Base-by-base conservation (phyloP, 345 rosid species). In the Populus tremula region DNA sequence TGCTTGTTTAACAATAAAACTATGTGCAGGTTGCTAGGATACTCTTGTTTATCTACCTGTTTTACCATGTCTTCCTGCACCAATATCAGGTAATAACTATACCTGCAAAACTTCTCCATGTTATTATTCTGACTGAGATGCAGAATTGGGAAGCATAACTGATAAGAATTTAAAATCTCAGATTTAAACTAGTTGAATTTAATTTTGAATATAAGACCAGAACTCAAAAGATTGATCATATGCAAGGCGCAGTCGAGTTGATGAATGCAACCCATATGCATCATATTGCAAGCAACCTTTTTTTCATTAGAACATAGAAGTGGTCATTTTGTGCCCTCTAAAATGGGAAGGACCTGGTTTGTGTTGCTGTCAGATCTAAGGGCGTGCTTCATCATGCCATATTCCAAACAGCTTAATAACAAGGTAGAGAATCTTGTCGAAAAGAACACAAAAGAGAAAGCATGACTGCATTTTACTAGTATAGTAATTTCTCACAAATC, bases 11-110 rank as follows among this genome's bases (percentile, higher is more conserved):
- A 17, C 54, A 47, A 27, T 71, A n/a, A 72, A 5, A 25, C n/a
- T 23, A 25, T 20, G 47, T 82, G 90, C 90, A 94, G 98, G 79
- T 86, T 75, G 94, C 98, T 70, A 89, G 98, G 85, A 78, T 94
- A 56, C 71, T 94, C 78, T 77, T 94, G 78, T 94, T 93, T 61
- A 76, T 80, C 18, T 93, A 93, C 90, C 77, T 94, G 84, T 93
- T 93, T 81, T 85, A 90, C 88, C 98, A 93, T 66, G 87, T 94
- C 72, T 86, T 86, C 83, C 71, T 82, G 80, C 90, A 91, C 81
- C 89, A 87, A 71, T 79, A 86, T 82, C 97, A 93, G 97, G 98
- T 94, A 87, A 83, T 53, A 25, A 23, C 35, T 29, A 67, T 38
- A 71, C 63, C 47, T 11, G 54, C 41, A 67, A 53, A 67, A 67